phyloP scores from a whole-genome alignment of 1,139 yeast species.

The Nadsonia starkeyi-henricii region DNA sequence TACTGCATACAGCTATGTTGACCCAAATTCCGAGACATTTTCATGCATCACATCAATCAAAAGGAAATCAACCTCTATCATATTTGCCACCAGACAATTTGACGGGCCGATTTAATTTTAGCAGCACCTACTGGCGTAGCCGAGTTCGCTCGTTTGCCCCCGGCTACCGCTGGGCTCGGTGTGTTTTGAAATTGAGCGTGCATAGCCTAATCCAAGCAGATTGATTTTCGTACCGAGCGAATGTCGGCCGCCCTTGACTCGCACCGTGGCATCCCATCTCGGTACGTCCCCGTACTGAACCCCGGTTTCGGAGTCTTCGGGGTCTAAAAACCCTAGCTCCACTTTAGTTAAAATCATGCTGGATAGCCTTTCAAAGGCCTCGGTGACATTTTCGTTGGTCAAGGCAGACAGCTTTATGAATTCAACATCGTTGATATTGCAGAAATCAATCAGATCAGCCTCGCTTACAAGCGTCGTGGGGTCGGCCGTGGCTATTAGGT shows the following conservation, averaged over 20 bases:
- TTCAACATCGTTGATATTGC: constrained; percentile 23
- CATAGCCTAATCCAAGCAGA: no score
- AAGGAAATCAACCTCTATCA: no score
- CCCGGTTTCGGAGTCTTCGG: constrained; percentile 30
- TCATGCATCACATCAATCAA: no score
- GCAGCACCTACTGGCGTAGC: no score
- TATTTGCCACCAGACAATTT: no score
- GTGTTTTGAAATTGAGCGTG: no score
- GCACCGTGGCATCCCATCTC: constrained; percentile 22
- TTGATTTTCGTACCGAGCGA: no score
- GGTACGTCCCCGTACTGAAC: constrained; percentile 35
- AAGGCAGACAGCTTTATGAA: constrained; percentile 34
- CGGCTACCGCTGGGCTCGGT: no score
- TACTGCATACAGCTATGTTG: no score
- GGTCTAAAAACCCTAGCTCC: constrained; percentile 32
- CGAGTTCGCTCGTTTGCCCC: no score
- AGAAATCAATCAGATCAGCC: constrained; percentile 24
- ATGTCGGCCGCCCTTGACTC: not conserved
- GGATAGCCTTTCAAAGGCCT: constrained; percentile 36
- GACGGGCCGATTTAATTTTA: no score
- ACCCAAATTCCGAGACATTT: no score
- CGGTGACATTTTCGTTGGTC: constrained; percentile 48
- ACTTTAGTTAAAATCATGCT: constrained; percentile 29
- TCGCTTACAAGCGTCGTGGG: constrained; percentile 21
- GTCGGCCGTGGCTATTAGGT: constrained; percentile 21